Evolutionary conservation across 1,284 basidiomycete genomes (phyloP).

Genomic region (Pisolithus thermaeus): DNA sequence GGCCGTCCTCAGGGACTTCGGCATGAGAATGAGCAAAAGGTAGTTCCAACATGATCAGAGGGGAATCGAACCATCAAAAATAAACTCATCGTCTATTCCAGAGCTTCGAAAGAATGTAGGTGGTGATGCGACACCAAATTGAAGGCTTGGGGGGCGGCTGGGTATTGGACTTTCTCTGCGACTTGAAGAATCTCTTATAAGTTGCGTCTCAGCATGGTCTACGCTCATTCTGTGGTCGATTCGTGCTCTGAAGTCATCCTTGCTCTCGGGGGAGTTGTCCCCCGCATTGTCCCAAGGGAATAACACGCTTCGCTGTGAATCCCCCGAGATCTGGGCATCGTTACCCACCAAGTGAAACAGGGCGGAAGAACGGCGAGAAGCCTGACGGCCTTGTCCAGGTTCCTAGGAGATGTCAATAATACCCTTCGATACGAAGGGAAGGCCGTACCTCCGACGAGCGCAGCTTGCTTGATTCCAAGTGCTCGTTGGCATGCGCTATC

Average conservation of each 20-base stretch:
- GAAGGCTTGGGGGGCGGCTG: conserved; percentile 40
- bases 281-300: conserved; percentile 82
- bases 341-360: conserved; percentile 43
- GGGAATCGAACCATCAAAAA: conserved; percentile 49
- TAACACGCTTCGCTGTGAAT: conserved; percentile 61
- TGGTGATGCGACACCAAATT: conserved; percentile 43
- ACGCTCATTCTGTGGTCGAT: conserved; percentile 44
- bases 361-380: conserved; percentile 48
- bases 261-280: conserved; percentile 49
- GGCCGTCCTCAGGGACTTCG: conserved; percentile 30
- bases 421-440: background rate
- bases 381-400: conserved; percentile 67
- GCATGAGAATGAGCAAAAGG: background rate
- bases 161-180: conserved; percentile 46
- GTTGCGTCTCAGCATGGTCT: conserved; percentile 45
- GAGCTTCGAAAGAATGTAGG: conserved; percentile 34
- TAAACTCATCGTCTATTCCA: conserved; percentile 54
- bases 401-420: conserved; percentile 41
- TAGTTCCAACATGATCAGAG: conserved; percentile 3
- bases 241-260: conserved; percentile 32
- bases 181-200: conserved; percentile 50
- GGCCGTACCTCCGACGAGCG: conserved; percentile 62
- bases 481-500: conserved; percentile 10
- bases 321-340: conserved; percentile 36
- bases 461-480: conserved; percentile 21